A percentile compares a stretch with the other conserved stretches of the same genome.
Evolutionary conservation across 2,329 filamentous ascomycete species (phyloP).

Genomic region (Aspergillus cejpii): DNA sequence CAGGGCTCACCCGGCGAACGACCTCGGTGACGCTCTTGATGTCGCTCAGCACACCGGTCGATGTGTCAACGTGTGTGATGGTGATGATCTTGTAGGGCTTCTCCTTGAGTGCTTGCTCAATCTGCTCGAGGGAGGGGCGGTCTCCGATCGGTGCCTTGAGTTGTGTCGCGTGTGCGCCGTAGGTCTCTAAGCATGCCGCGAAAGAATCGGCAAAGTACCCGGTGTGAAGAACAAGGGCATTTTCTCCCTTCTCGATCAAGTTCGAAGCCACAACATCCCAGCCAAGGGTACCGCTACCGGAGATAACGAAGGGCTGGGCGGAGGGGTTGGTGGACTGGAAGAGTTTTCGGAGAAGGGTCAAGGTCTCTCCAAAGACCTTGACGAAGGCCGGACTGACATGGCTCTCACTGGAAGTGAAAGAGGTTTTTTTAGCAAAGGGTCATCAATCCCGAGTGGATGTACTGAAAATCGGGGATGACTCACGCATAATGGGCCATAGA

Average conservation of each 20-base stretch:
- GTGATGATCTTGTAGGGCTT: conserved; percentile 93
- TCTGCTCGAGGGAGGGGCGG: conserved; percentile 74
- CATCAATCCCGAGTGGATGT: not conserved
- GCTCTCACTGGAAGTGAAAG: conserved; percentile 61
- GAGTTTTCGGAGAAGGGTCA: conserved; percentile 81
- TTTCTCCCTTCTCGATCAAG: conserved; percentile 78
- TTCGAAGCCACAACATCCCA: conserved; percentile 98
- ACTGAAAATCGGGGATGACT: conserved; percentile 13
- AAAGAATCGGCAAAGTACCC: conserved; percentile 97
- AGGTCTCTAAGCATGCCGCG: conserved; percentile 82
- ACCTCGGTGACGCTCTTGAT: conserved; percentile 76
- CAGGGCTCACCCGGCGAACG: conserved; percentile 77
- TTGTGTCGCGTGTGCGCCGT: conserved; percentile 84
- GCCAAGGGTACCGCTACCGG: conserved; percentile 88
- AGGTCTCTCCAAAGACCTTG: conserved; percentile 79
- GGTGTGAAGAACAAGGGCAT: conserved; percentile 86
- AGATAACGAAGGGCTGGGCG: conserved; percentile 87
- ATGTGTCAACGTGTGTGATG: conserved; percentile 95
- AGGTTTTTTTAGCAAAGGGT: not conserved
- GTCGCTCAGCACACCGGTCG: conserved; percentile 89
- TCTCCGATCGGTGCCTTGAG: conserved; percentile 83
- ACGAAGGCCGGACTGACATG: conserved; percentile 89
- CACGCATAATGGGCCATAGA: conserved; percentile 84
- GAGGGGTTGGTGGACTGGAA: conserved; percentile 80
- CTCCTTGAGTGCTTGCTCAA: conserved; percentile 80